These are phyloP conservation scores for Capsicum rhomboideum DNA, from an alignment of 257 asterid genomes.

Conservation along the genomic window DNA sequence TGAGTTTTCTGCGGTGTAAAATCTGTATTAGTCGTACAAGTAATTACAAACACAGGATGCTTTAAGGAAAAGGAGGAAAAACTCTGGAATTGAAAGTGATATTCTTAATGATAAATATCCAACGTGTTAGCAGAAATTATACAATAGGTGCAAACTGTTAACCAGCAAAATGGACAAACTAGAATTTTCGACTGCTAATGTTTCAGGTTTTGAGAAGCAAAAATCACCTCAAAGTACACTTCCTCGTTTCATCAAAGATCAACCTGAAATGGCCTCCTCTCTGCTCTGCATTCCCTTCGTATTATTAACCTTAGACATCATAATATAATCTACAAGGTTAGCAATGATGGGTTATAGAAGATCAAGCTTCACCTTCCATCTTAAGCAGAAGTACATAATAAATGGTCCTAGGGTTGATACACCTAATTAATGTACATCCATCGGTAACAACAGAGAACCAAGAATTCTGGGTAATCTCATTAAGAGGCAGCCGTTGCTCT, in stretches of 20 bases:
- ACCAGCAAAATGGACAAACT: not conserved
- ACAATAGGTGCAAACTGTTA: not conserved
- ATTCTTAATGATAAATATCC: not conserved
- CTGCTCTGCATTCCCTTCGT: not conserved
- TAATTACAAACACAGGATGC: not conserved
- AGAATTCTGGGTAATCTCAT: not conserved
- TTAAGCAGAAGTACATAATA: not conserved
- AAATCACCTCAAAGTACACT: not conserved
- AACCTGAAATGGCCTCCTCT: not conserved
- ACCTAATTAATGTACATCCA: not conserved
- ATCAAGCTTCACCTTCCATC: not conserved
- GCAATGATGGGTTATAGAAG: not conserved
- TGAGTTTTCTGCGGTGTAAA: not conserved
- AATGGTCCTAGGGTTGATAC: not conserved
- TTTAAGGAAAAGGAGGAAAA: not conserved
- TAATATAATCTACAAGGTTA: not conserved
- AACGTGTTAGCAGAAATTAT: not conserved
- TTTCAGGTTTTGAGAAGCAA: not conserved
- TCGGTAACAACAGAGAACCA: not conserved
- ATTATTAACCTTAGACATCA: not conserved
- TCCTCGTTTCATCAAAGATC: not conserved
- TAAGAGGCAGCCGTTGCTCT: not conserved
- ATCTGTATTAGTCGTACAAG: not conserved
- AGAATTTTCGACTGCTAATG: not conserved
- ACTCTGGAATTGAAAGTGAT: not conserved